These are phyloP conservation scores for Talaromyces marneffei DNA, from an alignment of 2,329 filamentous ascomycete genomes.

Conservation along the genomic window DNA sequence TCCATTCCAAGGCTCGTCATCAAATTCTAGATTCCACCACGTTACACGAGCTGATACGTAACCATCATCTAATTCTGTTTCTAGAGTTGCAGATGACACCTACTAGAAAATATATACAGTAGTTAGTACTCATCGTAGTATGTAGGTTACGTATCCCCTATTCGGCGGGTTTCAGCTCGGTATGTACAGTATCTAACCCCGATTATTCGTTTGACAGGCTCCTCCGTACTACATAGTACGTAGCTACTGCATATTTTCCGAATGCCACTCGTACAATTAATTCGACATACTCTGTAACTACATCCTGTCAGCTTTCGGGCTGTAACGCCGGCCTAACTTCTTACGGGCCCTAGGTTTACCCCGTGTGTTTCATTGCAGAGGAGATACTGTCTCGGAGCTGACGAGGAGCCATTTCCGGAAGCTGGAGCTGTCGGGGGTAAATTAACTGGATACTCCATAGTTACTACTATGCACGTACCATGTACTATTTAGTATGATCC, in stretches of 20 bases:
- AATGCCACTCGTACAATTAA: too few species aligned
- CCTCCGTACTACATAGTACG: background rate
- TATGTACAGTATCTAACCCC: background rate
- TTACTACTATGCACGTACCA: too few species aligned
- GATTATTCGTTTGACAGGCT: background rate
- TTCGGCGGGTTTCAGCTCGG: background rate
- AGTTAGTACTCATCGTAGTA: too few species aligned
- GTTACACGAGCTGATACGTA: background rate
- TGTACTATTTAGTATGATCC: too few species aligned
- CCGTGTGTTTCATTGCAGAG: background rate
- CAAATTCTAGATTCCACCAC: background rate
- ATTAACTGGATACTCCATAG: background rate
- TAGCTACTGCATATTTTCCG: background rate
- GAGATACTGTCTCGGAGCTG: background rate
- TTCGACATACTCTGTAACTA: too few species aligned
- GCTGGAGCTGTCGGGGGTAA: background rate
- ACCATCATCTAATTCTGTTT: background rate
- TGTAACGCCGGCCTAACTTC: background rate
- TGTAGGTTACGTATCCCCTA: background rate
- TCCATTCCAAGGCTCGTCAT: background rate
- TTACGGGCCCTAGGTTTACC: background rate
- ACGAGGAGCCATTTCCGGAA: background rate
- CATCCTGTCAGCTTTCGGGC: background rate
- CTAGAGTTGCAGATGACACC: background rate
- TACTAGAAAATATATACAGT: background rate